phyloP scores from a whole-genome alignment of 2,329 filamentous ascomycete species.

The Clonostachys sp. region DNA sequence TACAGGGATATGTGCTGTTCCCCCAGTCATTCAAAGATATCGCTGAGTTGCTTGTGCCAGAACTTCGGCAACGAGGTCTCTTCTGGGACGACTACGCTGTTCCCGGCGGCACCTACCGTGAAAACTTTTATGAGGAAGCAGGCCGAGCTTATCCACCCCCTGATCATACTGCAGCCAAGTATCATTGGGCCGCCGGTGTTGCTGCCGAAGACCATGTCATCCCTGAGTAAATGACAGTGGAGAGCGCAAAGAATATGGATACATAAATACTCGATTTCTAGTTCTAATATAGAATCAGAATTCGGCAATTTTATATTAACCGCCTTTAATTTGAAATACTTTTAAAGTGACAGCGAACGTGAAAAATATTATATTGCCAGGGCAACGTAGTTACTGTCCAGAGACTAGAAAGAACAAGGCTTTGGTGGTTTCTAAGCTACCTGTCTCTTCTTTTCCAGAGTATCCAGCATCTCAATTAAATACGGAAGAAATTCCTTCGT shows the following conservation, averaged over 20 bases:
- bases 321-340: too few species aligned
- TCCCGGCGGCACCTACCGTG: slow-evolving; percentile 53
- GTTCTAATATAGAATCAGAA: too few species aligned
- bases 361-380: too few species aligned
- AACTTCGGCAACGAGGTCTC: slow-evolving; percentile 52
- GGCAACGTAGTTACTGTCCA: too few species aligned
- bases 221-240: too few species aligned
- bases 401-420: too few species aligned
- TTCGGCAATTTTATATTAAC: too few species aligned
- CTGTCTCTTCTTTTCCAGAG: neutral
- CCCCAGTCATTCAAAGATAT: slow-evolving; percentile 66
- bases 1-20: slow-evolving; percentile 53
- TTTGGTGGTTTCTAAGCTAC: too few species aligned
- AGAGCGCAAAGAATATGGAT: too few species aligned
- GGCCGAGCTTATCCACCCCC: slow-evolving; percentile 44
- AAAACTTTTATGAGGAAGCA: slow-evolving; percentile 50
- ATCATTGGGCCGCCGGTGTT: slow-evolving; percentile 26
- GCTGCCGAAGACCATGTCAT: too few species aligned
- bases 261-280: too few species aligned
- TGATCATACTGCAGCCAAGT: slow-evolving; percentile 47
- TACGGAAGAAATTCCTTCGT: slow-evolving; percentile 15
- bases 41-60: slow-evolving; percentile 59
- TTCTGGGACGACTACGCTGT: slow-evolving; percentile 52
- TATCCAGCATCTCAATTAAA: slow-evolving; percentile 15
- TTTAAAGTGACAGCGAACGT: too few species aligned